phyloP scores from a whole-genome alignment of 2,329 filamentous ascomycete genomes.

The Cladophialophora immunda region DNA sequence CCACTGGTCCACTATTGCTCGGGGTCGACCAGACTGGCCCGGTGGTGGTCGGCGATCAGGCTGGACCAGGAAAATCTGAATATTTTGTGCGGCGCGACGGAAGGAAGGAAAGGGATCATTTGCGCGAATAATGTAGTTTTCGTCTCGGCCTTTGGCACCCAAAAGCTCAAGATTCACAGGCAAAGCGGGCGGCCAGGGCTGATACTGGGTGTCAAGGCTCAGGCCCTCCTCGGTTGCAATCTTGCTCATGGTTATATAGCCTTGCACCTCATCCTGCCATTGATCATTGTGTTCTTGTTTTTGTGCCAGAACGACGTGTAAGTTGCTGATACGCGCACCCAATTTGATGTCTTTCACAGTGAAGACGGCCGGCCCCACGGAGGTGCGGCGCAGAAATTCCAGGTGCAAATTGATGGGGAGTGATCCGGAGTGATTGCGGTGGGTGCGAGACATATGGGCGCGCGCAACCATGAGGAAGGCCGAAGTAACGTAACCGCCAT shows the following conservation, averaged over 20 bases:
- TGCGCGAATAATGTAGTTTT: constrained; percentile 56
- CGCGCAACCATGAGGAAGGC: constrained; percentile 67
- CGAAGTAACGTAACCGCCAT: constrained; percentile 74
- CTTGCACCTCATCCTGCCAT: constrained; percentile 61
- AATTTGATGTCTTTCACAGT: constrained; percentile 70
- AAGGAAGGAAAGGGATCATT: constrained; percentile 48
- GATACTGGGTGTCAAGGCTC: constrained; percentile 64
- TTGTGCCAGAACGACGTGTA: constrained; percentile 67
- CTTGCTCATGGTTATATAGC: constrained; percentile 72
- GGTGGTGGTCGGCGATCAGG: constrained; percentile 50
- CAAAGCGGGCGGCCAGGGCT: constrained; percentile 53
- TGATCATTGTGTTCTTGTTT: constrained; percentile 39
- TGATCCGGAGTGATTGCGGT: constrained; percentile 59
- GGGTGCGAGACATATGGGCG: constrained; percentile 65
- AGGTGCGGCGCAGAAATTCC: constrained; percentile 71
- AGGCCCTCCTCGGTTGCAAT: constrained; percentile 67
- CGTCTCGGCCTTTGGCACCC: constrained; percentile 47
- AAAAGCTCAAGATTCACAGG: constrained; percentile 41
- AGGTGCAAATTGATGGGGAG: constrained; percentile 71
- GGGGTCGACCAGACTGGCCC: constrained; percentile 24
- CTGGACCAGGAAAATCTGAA: constrained; percentile 63
- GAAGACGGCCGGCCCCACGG: constrained; percentile 65
- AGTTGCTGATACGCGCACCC: constrained; percentile 68
- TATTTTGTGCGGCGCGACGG: constrained; percentile 59
- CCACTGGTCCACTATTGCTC: constrained; percentile 69